phyloP scores from a whole-genome alignment of 1,139 yeast species.

The Candida neerlandica region DNA sequence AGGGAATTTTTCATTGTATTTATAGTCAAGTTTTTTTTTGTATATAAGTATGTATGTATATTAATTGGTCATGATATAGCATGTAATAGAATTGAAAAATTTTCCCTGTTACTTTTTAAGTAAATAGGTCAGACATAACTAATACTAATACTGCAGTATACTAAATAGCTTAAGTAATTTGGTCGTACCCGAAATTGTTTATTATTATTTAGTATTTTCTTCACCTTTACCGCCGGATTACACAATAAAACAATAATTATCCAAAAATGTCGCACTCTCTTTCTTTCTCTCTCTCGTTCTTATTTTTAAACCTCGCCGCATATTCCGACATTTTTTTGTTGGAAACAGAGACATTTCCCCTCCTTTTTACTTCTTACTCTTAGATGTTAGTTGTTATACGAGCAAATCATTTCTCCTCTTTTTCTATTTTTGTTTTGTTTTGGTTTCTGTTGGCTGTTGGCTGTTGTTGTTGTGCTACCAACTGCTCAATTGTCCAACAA shows the following conservation, averaged over 20 bases:
- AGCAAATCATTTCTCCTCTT: not conserved
- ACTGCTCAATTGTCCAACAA: not conserved
- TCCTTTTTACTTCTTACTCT: not conserved
- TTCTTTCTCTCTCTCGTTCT: too few species aligned
- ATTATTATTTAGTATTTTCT: not conserved
- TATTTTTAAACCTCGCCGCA: not conserved
- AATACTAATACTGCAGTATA: too few species aligned
- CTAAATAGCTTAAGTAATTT: too few species aligned
- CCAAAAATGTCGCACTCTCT: not conserved
- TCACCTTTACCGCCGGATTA: not conserved
- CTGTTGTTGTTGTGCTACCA: not conserved
- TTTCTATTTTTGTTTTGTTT: not conserved
- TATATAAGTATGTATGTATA: too few species aligned
- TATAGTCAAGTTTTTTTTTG: slow-evolving; percentile 1
- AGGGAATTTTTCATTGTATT: not conserved
- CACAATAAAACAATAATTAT: too few species aligned
- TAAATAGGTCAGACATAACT: too few species aligned
- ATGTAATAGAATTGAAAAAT: not conserved
- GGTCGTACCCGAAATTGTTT: slow-evolving; percentile 1
- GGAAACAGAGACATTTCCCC: not conserved
- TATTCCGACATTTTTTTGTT: not conserved
- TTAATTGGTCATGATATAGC: too few species aligned
- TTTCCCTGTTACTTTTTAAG: not conserved
- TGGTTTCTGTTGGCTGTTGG: not conserved
- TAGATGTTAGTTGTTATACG: too few species aligned